Evolutionary conservation across 1,139 yeast genomes (phyloP), one percentile per base, ranked within the genome.

Genomic region (Hyphopichia fennica): DNA sequence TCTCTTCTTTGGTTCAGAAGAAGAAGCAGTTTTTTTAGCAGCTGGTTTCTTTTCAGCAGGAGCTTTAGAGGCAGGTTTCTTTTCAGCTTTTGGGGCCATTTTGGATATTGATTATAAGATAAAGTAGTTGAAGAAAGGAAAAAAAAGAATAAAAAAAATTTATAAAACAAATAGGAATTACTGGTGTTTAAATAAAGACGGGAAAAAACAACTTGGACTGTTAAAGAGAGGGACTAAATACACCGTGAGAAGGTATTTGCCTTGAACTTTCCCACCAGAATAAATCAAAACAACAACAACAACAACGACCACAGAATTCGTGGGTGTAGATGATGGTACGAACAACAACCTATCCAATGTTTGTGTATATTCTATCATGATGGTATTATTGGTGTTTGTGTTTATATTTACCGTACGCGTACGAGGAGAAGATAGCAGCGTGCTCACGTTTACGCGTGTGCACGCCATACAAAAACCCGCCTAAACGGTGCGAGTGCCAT

Each of bases 41-140:
- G 83, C 84, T 70, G 90, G 89, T 79, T 89, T 90, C 86, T 91
- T 90, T 75, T 87, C 96, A 76, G 96, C 96, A 70, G 95, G 96
- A 62, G 96, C 96, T 81, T 91, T 91, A 62, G 96, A 90, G 71
- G 98, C 97, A 67, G 96, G 96, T 82, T 89, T 88, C 87, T 90
- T 89, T 77, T 90, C 96, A 73, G 96, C 93, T 77, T 88, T 89
- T 72, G 96, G 95, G 65, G 96, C 95, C 98, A 91, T 91, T 79
- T 29, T 28, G 35, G 16, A 34, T 40, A 42, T 39, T 34, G 35
- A 30, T 56, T 39, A 38, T 55, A 48, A 50, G 47, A 42, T 19
- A 34, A 39, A 30, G 36, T 42, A 34, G 31, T 23, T 40, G 43
- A 38, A 43, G 41, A 40, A 44, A 37, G 40, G 9, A 9, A 25